Conservation (phyloP, 768 basidiomycete species). For the Pilatotrama ljubarskyi region DNA sequence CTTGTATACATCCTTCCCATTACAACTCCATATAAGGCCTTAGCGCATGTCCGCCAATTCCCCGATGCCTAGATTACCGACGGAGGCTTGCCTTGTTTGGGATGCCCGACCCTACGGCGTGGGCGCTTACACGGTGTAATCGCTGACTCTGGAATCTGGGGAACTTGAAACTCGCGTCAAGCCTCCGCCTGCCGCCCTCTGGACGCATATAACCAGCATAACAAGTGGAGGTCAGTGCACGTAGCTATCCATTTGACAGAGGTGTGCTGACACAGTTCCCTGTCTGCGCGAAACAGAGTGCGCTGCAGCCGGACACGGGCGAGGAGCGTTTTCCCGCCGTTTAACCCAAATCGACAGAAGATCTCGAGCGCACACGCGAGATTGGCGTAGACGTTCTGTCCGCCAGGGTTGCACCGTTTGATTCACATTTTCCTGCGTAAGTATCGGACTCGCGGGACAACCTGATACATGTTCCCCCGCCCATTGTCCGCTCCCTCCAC, state of each 20-base stretch:
- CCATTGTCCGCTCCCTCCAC: neutral
- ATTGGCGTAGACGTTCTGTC: slow-evolving; percentile 3
- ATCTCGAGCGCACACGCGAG: slow-evolving; percentile 5
- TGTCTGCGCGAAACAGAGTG: no score
- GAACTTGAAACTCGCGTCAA: no score
- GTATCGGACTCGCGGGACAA: neutral
- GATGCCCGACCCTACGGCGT: neutral
- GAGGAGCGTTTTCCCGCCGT: slow-evolving; percentile 3
- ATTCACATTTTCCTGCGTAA: slow-evolving; percentile 4
- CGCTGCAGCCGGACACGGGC: neutral
- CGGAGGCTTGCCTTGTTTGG: slow-evolving; percentile 5
- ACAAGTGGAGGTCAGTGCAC: no score
- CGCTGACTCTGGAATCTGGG: neutral
- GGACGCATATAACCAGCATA: no score
- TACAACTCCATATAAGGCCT: neutral
- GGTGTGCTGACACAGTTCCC: no score
- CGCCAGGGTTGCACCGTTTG: neutral
- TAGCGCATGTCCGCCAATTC: neutral
- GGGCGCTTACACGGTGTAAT: slow-evolving; percentile 8
- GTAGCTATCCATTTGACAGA: no score
- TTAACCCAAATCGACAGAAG: slow-evolving; percentile 6
- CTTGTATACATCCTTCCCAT: no score
- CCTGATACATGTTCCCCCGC: neutral
- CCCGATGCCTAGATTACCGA: neutral
- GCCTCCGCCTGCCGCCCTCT: no score